Evolutionary conservation across 768 basidiomycete genomes (phyloP).

Genomic region (Leccinum rimulosum): DNA sequence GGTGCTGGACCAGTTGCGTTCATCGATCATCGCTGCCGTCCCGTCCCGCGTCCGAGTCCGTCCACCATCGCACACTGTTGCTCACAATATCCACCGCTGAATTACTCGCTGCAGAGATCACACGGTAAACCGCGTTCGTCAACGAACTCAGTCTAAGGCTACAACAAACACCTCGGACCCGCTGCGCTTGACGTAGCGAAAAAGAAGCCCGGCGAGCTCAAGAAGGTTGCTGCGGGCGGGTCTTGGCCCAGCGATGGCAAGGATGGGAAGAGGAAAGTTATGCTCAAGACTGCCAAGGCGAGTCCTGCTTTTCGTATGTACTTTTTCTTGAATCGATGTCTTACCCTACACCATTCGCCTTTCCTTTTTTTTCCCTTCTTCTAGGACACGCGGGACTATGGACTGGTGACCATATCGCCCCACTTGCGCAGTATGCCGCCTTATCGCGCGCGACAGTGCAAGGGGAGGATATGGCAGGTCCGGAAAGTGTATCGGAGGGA

Average conservation of each 20-base stretch:
- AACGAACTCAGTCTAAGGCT: slow-evolving; percentile 51
- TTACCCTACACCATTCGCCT: too few relatives aligned
- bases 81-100: too few relatives aligned
- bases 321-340: slow-evolving; percentile 1
- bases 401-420: slow-evolving; percentile 81
- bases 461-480: slow-evolving; percentile 89
- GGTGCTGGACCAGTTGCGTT: too few relatives aligned
- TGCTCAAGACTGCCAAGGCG: slow-evolving; percentile 95
- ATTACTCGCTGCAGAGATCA: too few relatives aligned
- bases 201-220: slow-evolving; percentile 69
- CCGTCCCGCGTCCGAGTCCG: too few relatives aligned
- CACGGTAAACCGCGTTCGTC: slow-evolving; percentile 45
- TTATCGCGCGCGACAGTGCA: slow-evolving; percentile 86
- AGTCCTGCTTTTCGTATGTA: slow-evolving; percentile 15
- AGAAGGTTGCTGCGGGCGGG: slow-evolving; percentile 45
- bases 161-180: slow-evolving; percentile 47
- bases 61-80: too few relatives aligned
- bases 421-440: slow-evolving; percentile 90
- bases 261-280: slow-evolving; percentile 39
- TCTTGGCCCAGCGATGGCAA: too few relatives aligned
- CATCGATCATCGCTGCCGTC: too few relatives aligned
- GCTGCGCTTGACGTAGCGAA: slow-evolving; percentile 50
- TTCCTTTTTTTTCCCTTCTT: background rate
- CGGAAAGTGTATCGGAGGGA: slow-evolving; percentile 99
- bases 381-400: too few relatives aligned